Percentiles rank a stretch among this genome's conserved stretches.
Conservation (phyloP, 2,329 filamentous ascomycete species). For the Mycocentrospora acerina region DNA sequence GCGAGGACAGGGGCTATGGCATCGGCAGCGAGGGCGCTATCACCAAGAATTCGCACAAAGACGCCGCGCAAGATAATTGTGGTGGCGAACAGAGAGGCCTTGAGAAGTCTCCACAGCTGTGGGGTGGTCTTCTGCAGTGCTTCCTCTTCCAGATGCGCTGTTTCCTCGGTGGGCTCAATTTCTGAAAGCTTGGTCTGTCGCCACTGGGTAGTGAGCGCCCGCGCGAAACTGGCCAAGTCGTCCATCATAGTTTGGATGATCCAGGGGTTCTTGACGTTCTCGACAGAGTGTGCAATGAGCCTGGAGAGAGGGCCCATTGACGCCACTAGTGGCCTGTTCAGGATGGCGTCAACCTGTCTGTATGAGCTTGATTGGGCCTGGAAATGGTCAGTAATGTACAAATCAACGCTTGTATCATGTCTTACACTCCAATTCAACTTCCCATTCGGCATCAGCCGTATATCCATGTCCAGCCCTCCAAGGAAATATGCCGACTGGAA, state of each 20-base stretch:
- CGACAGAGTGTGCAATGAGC: conserved; percentile 64
- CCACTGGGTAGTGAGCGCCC: conserved; percentile 71
- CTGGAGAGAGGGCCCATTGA: conserved; percentile 69
- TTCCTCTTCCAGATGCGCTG: conserved; percentile 62
- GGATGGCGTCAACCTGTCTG: conserved; percentile 58
- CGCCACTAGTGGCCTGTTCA: conserved; percentile 62
- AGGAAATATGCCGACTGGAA: conserved; percentile 77
- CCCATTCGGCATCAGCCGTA: conserved; percentile 52
- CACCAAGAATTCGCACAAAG: conserved; percentile 64
- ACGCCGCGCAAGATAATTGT: conserved; percentile 75
- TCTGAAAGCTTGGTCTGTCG: conserved; percentile 70
- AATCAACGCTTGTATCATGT: neutral
- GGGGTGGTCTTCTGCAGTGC: conserved; percentile 68
- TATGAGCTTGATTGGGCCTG: conserved; percentile 61
- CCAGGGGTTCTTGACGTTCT: conserved; percentile 56
- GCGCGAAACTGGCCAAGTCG: conserved; percentile 66
- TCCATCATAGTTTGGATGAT: conserved; percentile 59
- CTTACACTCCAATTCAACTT: conserved; percentile 65
- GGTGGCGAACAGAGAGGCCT: conserved; percentile 72
- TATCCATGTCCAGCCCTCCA: conserved; percentile 66
- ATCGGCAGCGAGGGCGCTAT: conserved; percentile 56
- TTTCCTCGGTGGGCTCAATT: conserved; percentile 69
- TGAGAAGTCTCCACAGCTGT: conserved; percentile 72
- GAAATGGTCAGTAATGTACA: conserved; percentile 6
- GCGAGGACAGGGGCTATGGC: conserved; percentile 66